Base-by-base conservation (phyloP, 768 basidiomycete genomes). In the Tylopilus intermedius region DNA sequence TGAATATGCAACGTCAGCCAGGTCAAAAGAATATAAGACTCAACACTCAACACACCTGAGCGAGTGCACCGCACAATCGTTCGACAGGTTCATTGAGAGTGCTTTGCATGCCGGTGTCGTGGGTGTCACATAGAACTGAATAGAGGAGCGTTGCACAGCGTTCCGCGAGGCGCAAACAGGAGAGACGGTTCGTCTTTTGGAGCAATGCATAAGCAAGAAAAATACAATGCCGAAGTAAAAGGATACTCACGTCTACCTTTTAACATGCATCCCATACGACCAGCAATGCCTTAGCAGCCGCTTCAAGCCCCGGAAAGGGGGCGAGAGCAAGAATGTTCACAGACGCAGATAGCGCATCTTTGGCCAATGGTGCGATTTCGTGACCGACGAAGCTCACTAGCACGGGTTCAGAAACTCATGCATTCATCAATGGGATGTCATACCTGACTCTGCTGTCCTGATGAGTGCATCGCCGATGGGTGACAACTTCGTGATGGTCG, bases 81-180 rank as follows among this genome's bases (percentile, higher is more conserved):
- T 56, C 56, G 10, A 88, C 69, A 2, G 87, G 83, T 4, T 65
- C 63, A 8, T 70, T 57, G 21, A 89, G 71, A 1, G 71, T 71
- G 2, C 83, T 77, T 2, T 69, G 58, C 47, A 73, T 71, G 0
- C 84, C 84, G 0, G 84, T 82, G n/a, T 80, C 76, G 2, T 71
- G 59, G 1, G 89, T 74, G 51, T 88, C 86, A 30, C 79, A 76
- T 0, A 80, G 76, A 5, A 90, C 77, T 10, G 79, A 77, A n/a
- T 82, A 67, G 3, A 90, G 74, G 15, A 84, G 77, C 13, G 79
- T 79, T 0, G 88, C 88, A 55, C 86, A 88, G 26, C 86, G 80
- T 58, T 87, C 81, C 0, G 85, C 86, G 8, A 90, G 74, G 9
- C 86, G 82, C 27, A 90, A 72, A 59, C 84, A 87, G 1, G 79